phyloP scores from a whole-genome alignment of 306 rosid species.

The Abrus pulchellus region DNA sequence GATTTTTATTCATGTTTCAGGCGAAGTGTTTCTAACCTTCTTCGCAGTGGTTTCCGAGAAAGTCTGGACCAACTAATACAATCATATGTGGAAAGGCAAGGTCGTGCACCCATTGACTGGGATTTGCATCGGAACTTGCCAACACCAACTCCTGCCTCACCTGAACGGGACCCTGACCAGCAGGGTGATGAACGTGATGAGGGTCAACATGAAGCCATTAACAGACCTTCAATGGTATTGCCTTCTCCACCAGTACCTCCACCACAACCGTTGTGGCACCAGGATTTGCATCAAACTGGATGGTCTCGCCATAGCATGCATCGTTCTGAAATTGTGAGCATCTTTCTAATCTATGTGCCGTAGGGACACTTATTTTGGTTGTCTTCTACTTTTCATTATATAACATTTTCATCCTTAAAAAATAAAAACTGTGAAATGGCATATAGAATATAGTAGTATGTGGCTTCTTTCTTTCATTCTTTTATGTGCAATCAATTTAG shows the following conservation, averaged over 20 bases:
- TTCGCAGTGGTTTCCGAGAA: slow-evolving; percentile 99
- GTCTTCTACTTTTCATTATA: neutral
- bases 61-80: slow-evolving; percentile 97
- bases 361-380: slow-evolving; percentile 14
- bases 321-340: slow-evolving; percentile 94
- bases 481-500: slow-evolving; percentile 3
- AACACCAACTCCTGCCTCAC: slow-evolving; percentile 71
- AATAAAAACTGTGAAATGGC: neutral
- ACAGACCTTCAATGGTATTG: slow-evolving; percentile 81
- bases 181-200: slow-evolving; percentile 78
- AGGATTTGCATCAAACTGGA: slow-evolving; percentile 88
- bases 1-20: slow-evolving; percentile 64
- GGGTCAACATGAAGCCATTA: slow-evolving; percentile 77
- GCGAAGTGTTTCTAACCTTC: slow-evolving; percentile 99
- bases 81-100: slow-evolving; percentile 97
- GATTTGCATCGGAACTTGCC: slow-evolving; percentile 95
- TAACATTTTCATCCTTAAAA: slow-evolving; percentile 9
- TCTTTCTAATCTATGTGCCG: slow-evolving; percentile 33
- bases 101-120: slow-evolving; percentile 96
- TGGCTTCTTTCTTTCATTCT: slow-evolving; percentile 19
- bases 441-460: slow-evolving; percentile 8
- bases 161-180: slow-evolving; percentile 77
- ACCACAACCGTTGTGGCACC: slow-evolving; percentile 99
- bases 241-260: slow-evolving; percentile 99
- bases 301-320: slow-evolving; percentile 98